These are phyloP conservation scores for Roridomyces roridus DNA, from an alignment of 768 basidiomycete genomes.

Conservation along the genomic window DNA sequence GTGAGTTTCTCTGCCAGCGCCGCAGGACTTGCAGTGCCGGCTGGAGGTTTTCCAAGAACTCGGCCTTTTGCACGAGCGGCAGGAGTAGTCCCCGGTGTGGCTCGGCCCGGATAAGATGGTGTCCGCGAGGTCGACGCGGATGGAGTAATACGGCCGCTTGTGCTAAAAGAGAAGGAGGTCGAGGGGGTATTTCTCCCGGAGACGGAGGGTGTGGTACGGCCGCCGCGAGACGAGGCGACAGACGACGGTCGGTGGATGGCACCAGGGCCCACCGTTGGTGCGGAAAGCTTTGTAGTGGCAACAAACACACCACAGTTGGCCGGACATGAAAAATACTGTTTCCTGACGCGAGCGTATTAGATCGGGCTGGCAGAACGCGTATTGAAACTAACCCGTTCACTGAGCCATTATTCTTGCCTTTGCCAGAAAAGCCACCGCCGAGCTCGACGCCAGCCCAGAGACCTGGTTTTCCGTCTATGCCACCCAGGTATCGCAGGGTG, in stretches of 20 bases:
- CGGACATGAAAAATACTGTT: conserved; percentile 86
- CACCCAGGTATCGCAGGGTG: conserved; percentile 77
- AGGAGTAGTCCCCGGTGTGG: conserved; percentile 46
- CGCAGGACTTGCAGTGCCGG: conserved; percentile 36
- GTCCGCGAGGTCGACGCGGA: conserved; percentile 40
- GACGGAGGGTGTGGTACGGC: conserved; percentile 64
- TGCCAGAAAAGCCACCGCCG: conserved; percentile 81
- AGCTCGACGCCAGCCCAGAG: conserved; percentile 95
- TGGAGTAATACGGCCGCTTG: conserved; percentile 31
- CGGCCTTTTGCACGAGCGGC: conserved; percentile 37
- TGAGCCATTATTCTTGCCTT: conserved; percentile 94
- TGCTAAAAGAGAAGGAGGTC: conserved; percentile 31
- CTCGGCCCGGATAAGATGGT: conserved; percentile 44
- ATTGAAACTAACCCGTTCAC: conserved; percentile 76
- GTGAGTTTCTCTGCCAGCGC: conserved; percentile 61
- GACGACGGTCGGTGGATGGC: conserved; percentile 71
- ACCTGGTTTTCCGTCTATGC: conserved; percentile 88
- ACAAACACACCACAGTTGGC: conserved; percentile 92
- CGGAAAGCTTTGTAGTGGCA: conserved; percentile 78
- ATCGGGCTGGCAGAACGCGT: conserved; percentile 12
- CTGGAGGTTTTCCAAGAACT: conserved; percentile 39
- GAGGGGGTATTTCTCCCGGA: conserved; percentile 58
- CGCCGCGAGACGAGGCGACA: conserved; percentile 74
- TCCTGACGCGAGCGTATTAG: conserved; percentile 46
- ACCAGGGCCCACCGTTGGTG: conserved; percentile 68